Conservation (phyloP, 1,284 basidiomycete species). For the Sporisorium iseilematis-ciliati region DNA sequence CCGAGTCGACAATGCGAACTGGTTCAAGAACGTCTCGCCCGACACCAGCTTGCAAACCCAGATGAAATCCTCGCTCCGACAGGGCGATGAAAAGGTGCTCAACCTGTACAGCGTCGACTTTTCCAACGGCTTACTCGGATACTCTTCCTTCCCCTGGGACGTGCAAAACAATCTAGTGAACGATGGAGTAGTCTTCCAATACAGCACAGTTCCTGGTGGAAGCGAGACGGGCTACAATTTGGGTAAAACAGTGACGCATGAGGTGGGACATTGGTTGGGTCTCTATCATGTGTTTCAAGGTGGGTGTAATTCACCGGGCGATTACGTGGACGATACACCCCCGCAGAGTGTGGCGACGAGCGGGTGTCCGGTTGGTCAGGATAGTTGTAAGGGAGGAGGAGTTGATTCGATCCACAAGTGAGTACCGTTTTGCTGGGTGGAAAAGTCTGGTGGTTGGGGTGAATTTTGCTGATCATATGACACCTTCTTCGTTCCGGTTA, state of each 20-base stretch:
- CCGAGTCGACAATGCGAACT: conserved; percentile 71
- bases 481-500: neutral
- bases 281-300: conserved; percentile 77
- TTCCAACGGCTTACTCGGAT: conserved; percentile 59
- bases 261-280: conserved; percentile 72
- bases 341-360: conserved; percentile 45
- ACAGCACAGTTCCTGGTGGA: conserved; percentile 73
- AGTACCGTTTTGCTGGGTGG: neutral
- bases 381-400: conserved; percentile 45
- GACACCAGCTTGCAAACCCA: conserved; percentile 71
- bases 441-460: neutral
- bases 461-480: neutral
- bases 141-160: conserved; percentile 72
- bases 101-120: conserved; percentile 74
- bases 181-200: conserved; percentile 48
- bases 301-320: conserved; percentile 73
- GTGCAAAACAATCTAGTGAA: conserved; percentile 9
- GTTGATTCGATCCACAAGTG: conserved; percentile 52
- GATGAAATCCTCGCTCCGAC: conserved; percentile 74
- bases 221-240: conserved; percentile 72
- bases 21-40: conserved; percentile 73
- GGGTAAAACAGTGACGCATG: conserved; percentile 75
- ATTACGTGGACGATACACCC: conserved; percentile 74
- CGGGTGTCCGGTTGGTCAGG: conserved; percentile 47
- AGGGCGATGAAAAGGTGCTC: conserved; percentile 72